phyloP scores from a whole-genome alignment of 1,284 basidiomycete species.

The Microbotryum intermedium region DNA sequence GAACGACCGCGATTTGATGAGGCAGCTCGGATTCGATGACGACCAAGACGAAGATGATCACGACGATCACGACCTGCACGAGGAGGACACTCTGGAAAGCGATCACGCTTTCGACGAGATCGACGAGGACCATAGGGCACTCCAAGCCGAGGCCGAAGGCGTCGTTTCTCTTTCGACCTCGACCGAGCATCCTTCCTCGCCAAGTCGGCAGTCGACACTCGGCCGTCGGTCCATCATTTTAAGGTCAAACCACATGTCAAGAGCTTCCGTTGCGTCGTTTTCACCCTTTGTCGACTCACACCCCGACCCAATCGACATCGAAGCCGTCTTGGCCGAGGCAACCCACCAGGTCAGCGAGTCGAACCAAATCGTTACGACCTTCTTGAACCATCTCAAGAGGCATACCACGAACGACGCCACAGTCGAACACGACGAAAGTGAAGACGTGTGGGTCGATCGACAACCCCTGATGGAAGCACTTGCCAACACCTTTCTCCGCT shows the following conservation, averaged over 20 bases:
- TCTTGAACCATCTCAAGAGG: background rate
- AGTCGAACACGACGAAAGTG: background rate
- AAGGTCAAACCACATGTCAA: background rate
- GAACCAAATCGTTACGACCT: background rate
- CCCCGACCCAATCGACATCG: too few species aligned
- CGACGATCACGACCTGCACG: background rate
- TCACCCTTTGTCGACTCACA: background rate
- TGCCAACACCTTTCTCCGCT: slow-evolving; percentile 3
- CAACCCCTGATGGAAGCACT: slow-evolving; percentile 14
- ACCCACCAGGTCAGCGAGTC: background rate
- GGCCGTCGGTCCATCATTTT: too few species aligned
- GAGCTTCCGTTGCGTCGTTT: background rate
- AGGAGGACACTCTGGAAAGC: background rate
- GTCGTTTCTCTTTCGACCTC: background rate
- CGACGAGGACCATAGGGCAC: background rate
- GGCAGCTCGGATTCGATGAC: slow-evolving; percentile 17
- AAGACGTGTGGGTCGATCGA: slow-evolving; percentile 10
- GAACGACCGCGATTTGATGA: slow-evolving; percentile 7
- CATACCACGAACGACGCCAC: background rate
- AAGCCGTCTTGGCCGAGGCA: too few species aligned
- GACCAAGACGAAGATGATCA: background rate
- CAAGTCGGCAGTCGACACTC: background rate
- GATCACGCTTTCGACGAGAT: too few species aligned
- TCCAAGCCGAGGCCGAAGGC: background rate
- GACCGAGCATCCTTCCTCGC: background rate